Evolutionary conservation across 1,284 basidiomycete genomes (phyloP).

Genomic region (Schizophyllum amplum): DNA sequence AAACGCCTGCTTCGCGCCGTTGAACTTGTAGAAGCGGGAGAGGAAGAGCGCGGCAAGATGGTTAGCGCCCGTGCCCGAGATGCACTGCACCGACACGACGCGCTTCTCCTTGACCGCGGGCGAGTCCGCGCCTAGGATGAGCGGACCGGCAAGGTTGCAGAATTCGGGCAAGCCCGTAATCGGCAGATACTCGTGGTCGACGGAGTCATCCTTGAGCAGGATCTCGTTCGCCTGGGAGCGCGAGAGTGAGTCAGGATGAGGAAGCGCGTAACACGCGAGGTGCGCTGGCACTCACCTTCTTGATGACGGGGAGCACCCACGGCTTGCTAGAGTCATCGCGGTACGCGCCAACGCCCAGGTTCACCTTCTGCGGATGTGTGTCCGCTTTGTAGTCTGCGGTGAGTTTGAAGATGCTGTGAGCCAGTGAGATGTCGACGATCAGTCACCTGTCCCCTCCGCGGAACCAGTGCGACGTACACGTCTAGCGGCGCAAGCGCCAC

Average conservation of each 20-base stretch:
- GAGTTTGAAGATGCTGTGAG: slow-evolving; percentile 81
- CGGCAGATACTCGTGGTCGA: slow-evolving; percentile 93
- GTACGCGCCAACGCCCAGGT: slow-evolving; percentile 88
- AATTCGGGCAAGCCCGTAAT: slow-evolving; percentile 86
- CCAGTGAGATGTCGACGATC: neutral
- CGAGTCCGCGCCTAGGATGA: slow-evolving; percentile 76
- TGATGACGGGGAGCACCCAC: slow-evolving; percentile 89
- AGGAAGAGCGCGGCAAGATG: slow-evolving; percentile 90
- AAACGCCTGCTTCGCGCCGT: slow-evolving; percentile 62
- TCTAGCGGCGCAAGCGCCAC: neutral
- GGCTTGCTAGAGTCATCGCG: slow-evolving; percentile 80
- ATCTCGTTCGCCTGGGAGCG: slow-evolving; percentile 62
- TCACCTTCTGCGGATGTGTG: slow-evolving; percentile 75
- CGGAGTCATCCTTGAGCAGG: slow-evolving; percentile 59
- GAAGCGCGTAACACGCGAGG: no score
- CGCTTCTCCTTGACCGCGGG: slow-evolving; percentile 66
- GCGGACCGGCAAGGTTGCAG: slow-evolving; percentile 69
- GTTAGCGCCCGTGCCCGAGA: slow-evolving; percentile 94
- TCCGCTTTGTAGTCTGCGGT: slow-evolving; percentile 87
- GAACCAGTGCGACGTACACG: neutral
- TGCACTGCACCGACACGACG: slow-evolving; percentile 78
- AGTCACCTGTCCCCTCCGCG: neutral
- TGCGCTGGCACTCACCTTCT: slow-evolving; percentile 49
- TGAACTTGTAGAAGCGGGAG: slow-evolving; percentile 75
- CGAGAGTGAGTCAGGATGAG: slow-evolving; percentile 2